These are phyloP conservation scores for Cairneyella variabilis DNA, from an alignment of 495 filamentous ascomycete species.

Conservation along the genomic window DNA sequence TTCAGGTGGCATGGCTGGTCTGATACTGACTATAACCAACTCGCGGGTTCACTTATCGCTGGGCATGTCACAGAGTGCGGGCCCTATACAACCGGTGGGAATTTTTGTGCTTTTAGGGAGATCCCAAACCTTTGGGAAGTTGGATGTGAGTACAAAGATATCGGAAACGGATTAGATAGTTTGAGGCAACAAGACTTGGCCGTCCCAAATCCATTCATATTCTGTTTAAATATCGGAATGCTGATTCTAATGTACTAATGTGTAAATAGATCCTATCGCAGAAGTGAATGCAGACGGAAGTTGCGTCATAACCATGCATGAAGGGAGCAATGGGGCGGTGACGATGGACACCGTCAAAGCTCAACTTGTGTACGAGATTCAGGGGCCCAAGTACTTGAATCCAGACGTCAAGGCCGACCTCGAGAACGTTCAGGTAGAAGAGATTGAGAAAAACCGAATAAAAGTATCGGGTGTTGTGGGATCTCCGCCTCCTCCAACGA, in stretches of 20 bases:
- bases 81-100: slow-evolving; percentile 51
- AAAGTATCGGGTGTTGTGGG: slow-evolving; percentile 31
- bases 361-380: slow-evolving; percentile 57
- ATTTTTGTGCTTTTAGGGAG: slow-evolving; percentile 56
- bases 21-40: slow-evolving; percentile 37
- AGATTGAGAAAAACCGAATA: slow-evolving; percentile 29
- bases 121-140: slow-evolving; percentile 34
- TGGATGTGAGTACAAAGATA: too few species aligned
- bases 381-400: slow-evolving; percentile 54
- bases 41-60: slow-evolving; percentile 49
- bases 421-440: slow-evolving; percentile 27
- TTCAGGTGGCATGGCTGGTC: slow-evolving; percentile 13
- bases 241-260: too few species aligned
- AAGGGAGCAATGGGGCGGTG: slow-evolving; percentile 12
- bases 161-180: too few species aligned
- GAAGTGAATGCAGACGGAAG: slow-evolving; percentile 47
- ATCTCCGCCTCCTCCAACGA: slow-evolving; percentile 35
- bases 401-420: slow-evolving; percentile 44
- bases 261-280: slow-evolving; percentile 53
- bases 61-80: slow-evolving; percentile 56
- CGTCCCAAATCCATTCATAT: too few species aligned
- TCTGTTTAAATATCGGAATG: too few species aligned
- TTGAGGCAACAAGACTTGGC: too few species aligned
- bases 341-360: slow-evolving; percentile 46
- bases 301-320: slow-evolving; percentile 28